A percentile compares a stretch with the other conserved stretches of the same genome.
Conservation (phyloP, 257 asterid genomes). For the Thymus mandschuricus region DNA sequence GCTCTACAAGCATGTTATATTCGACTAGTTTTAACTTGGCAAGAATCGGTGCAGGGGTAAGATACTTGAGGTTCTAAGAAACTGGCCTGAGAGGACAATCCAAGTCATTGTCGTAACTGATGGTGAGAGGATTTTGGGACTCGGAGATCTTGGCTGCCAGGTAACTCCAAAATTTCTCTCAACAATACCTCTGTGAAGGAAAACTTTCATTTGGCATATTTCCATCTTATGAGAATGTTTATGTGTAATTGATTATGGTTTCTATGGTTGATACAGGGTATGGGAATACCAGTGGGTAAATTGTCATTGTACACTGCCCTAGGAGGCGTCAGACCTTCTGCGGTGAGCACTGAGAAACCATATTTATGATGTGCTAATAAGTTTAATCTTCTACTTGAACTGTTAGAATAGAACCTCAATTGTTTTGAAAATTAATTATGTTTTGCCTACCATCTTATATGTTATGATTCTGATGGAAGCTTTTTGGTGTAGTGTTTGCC, state of each 20-base stretch:
- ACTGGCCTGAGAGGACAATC: conserved; percentile 91
- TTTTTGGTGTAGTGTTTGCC: conserved; percentile 72
- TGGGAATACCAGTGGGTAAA: conserved; percentile 99
- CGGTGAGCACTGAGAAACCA: conserved; percentile 52
- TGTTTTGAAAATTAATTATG: conserved; percentile 2
- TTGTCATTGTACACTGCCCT: conserved; percentile 86
- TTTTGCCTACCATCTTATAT: background rate
- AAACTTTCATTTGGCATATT: conserved; percentile 9
- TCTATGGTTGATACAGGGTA: conserved; percentile 57
- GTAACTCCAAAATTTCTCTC: conserved; percentile 36
- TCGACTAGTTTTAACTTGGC: conserved; percentile 24
- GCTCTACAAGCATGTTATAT: background rate
- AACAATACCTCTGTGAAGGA: no score
- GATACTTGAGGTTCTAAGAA: conserved; percentile 84
- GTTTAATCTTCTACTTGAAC: background rate
- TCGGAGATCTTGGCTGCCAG: conserved; percentile 97
- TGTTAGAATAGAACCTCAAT: background rate
- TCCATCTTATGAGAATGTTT: background rate
- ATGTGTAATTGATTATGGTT: conserved; percentile 8
- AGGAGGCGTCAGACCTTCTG: conserved; percentile 95
- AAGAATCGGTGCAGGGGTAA: conserved; percentile 59
- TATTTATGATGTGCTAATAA: background rate
- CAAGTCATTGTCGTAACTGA: conserved; percentile 96
- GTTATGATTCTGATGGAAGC: conserved; percentile 23
- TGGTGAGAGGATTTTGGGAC: conserved; percentile 96